These are phyloP conservation scores for Phytomonas sp. DNA, from an alignment of 208 protist genomes.

Conservation along the genomic window DNA sequence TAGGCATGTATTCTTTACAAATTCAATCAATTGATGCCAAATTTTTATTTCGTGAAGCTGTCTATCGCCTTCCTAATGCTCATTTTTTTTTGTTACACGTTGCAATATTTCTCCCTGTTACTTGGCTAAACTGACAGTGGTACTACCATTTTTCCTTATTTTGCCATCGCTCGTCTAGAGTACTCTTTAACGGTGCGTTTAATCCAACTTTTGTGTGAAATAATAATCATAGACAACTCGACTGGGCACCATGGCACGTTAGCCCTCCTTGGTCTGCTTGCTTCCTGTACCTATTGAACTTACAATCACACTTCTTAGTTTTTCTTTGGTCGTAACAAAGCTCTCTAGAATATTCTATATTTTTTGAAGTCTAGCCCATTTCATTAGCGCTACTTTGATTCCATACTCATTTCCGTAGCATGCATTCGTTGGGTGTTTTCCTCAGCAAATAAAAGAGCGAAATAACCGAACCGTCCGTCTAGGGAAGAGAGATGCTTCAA, in stretches of 20 bases:
- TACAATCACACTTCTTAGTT: background rate
- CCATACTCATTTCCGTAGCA: background rate
- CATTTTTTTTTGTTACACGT: constrained; percentile 8
- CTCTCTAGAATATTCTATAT: background rate
- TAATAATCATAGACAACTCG: too few species aligned
- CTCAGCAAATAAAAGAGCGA: background rate
- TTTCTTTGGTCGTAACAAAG: too few species aligned
- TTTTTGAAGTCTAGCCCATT: constrained; percentile 2
- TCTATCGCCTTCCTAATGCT: background rate
- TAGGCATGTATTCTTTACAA: too few species aligned
- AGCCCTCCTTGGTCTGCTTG: background rate
- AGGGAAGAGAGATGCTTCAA: too few species aligned
- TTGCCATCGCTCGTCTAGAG: too few species aligned
- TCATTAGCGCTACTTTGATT: constrained; percentile 1
- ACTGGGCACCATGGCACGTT: background rate
- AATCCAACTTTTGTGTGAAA: too few species aligned
- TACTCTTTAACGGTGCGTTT: too few species aligned
- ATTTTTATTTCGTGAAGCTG: too few species aligned
- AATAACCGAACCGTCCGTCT: too few species aligned
- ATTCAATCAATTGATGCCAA: too few species aligned
- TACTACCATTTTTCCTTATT: too few species aligned
- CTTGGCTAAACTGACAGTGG: too few species aligned
- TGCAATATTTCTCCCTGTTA: background rate
- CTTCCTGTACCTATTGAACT: background rate
- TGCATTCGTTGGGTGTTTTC: constrained; percentile 5